Conservation (phyloP, 2,329 filamentous ascomycete genomes). For the Gremmenia infestans region DNA sequence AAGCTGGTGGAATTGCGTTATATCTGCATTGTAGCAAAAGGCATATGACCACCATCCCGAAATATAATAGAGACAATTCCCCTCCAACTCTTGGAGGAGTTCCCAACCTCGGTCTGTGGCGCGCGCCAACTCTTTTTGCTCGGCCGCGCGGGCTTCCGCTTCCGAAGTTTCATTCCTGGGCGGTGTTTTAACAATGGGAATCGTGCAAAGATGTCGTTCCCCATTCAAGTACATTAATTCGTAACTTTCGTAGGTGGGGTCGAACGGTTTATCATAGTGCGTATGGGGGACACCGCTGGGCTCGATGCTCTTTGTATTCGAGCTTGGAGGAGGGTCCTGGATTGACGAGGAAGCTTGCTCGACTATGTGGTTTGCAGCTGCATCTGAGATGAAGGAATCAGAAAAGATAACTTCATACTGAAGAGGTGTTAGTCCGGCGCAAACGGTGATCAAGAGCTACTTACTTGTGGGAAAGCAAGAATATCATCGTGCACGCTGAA, state of each 20-base stretch:
- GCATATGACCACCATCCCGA: constrained; percentile 74
- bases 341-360: constrained; percentile 24
- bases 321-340: constrained; percentile 17
- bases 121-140: constrained; percentile 61
- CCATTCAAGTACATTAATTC: constrained; percentile 56
- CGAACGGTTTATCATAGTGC: constrained; percentile 11
- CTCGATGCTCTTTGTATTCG: constrained; percentile 23
- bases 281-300: constrained; percentile 13
- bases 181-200: constrained; percentile 50
- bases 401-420: constrained; percentile 63
- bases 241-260: constrained; percentile 36
- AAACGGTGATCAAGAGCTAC: constrained; percentile 8
- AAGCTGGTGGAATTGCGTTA: constrained; percentile 69
- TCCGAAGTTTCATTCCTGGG: constrained; percentile 44
- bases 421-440: constrained; percentile 16
- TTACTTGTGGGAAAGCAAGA: constrained; percentile 65
- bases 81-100: constrained; percentile 61
- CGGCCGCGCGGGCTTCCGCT: constrained; percentile 48
- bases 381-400: constrained; percentile 53
- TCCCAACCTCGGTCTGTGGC: constrained; percentile 65
- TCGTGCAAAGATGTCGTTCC: constrained; percentile 59
- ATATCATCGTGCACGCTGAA: constrained; percentile 72
- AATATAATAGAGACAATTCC: constrained; percentile 65
- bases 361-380: constrained; percentile 48
- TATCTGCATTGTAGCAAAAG: constrained; percentile 66